phyloP scores from a whole-genome alignment of 148 eudicot genomes.

The Vaccinium myrtillus region DNA sequence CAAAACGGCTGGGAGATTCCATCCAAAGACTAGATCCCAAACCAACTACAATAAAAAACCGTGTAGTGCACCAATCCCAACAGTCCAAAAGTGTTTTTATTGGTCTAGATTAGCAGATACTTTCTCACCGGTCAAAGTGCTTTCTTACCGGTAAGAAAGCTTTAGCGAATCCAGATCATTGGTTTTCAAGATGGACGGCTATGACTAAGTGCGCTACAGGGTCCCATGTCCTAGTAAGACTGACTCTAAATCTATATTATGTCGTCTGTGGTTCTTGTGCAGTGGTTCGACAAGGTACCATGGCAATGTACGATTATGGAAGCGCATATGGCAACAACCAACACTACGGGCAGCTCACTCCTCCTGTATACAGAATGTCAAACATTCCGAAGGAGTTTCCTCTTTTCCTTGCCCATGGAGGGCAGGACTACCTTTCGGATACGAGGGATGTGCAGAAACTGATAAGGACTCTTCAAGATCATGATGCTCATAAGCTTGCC shows the following conservation, averaged over 20 bases:
- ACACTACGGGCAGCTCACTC: conserved; percentile 36
- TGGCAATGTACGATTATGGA: conserved; percentile 41
- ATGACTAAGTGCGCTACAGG: too few species aligned
- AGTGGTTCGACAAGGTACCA: conserved; percentile 44
- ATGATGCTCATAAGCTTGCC: conserved; percentile 30
- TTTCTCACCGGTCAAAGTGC: too few species aligned
- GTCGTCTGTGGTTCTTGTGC: background rate
- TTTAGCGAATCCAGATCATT: too few species aligned
- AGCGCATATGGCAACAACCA: conserved; percentile 24
- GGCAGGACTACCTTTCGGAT: conserved; percentile 35
- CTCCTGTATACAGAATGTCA: conserved; percentile 35
- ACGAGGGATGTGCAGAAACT: conserved; percentile 34
- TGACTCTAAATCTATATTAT: background rate
- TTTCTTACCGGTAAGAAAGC: too few species aligned
- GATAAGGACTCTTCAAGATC: conserved; percentile 24
- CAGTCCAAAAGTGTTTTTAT: too few species aligned
- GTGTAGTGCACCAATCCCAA: too few species aligned
- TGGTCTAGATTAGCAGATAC: too few species aligned
- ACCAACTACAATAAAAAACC: too few species aligned
- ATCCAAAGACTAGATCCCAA: too few species aligned
- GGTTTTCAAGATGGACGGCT: too few species aligned
- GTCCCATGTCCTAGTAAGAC: background rate
- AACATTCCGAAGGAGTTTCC: conserved; percentile 39
- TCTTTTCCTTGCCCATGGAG: conserved; percentile 43
- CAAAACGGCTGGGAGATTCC: too few species aligned